A percentile compares a stretch with the other conserved stretches of the same genome.
phyloP scores from a whole-genome alignment of 495 filamentous ascomycete genomes.

The Neurospora sp. region DNA sequence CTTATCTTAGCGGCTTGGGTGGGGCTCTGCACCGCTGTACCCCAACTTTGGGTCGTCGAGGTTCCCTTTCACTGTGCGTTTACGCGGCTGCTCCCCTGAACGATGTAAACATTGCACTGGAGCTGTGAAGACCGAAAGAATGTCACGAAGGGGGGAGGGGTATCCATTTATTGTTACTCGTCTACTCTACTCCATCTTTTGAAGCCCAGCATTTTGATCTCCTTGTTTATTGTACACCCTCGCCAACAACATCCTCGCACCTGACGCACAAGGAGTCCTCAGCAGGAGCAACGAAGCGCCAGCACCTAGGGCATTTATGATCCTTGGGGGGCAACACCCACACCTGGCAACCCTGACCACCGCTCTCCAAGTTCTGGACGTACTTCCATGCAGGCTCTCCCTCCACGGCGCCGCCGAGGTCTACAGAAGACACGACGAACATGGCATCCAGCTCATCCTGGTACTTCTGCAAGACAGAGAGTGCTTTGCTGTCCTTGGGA shows the following conservation, averaged over 20 bases:
- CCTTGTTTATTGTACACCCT: constrained; percentile 5
- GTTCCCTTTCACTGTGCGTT: neutral
- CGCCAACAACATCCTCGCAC: constrained; percentile 56
- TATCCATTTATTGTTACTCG: neutral
- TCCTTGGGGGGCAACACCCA: constrained; percentile 57
- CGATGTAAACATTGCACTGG: neutral
- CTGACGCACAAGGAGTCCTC: constrained; percentile 59
- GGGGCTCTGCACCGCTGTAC: neutral
- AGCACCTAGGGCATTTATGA: constrained; percentile 75
- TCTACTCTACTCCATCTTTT: neutral
- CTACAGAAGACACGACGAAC: constrained; percentile 67
- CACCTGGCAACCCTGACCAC: constrained; percentile 37
- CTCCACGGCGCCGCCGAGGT: constrained; percentile 27
- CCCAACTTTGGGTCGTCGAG: neutral
- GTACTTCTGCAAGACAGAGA: constrained; percentile 40
- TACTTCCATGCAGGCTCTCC: constrained; percentile 45
- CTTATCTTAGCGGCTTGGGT: neutral
- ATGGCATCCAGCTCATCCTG: constrained; percentile 55
- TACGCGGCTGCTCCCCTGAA: neutral
- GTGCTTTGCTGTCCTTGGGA: constrained; percentile 11
- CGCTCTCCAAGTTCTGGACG: constrained; percentile 41
- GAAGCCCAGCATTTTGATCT: neutral
- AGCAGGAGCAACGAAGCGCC: constrained; percentile 58
- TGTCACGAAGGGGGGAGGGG: neutral
- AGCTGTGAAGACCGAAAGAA: neutral